Base-by-base conservation (phyloP, 139 green algal genomes). In the Picochlorum sp. region DNA sequence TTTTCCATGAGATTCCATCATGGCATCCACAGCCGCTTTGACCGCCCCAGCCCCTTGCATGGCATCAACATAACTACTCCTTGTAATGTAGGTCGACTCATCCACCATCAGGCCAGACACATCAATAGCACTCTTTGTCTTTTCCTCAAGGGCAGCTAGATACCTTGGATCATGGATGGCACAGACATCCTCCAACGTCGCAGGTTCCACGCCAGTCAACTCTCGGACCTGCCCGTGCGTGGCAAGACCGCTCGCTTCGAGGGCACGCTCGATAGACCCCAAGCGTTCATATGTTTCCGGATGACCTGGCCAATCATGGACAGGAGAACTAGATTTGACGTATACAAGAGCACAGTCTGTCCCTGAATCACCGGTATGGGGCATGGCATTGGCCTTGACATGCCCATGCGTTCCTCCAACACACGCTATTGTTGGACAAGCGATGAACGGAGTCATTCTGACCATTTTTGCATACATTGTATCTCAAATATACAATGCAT, bases 121-220 rank as follows among this genome's bases (percentile, higher is more conserved):
- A 13, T 62, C 46, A 6, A 34, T 52, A 18, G 45, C n/a, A 18
- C 13, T 57, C 6, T 30, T 62, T 8, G 49, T 58, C 21, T 49
- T 62, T 49, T 75, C 44, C 26, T 78, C 37, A 49, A 89, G 52
- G 11, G 44, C 66, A 1, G 16, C 18, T 0, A 88, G 44, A 58
- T 88, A 91, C 2, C 65, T 57, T 5, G 45, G 37, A 46, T 69
- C 58, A 49, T 92, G 85, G 7, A 90, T 69, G 21, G 73, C 49
- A 3, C 62, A 52, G 6, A 90, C 51, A 13, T 81, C 62, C 6
- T 71, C 64, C 0, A 64, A 11, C 9, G 46, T 69, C 9, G 75
- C 75, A 1, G 46, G 16, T 0, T 51, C 4, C 11, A 73, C 77
- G 47, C 60, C 63, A 11, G 49, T 8, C 1, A 85, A 54, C 30